Evolutionary conservation across 176 grass and related monocot species (phyloP), one percentile per base, ranked within the genome.

Genomic region (Raddia guianensis): DNA sequence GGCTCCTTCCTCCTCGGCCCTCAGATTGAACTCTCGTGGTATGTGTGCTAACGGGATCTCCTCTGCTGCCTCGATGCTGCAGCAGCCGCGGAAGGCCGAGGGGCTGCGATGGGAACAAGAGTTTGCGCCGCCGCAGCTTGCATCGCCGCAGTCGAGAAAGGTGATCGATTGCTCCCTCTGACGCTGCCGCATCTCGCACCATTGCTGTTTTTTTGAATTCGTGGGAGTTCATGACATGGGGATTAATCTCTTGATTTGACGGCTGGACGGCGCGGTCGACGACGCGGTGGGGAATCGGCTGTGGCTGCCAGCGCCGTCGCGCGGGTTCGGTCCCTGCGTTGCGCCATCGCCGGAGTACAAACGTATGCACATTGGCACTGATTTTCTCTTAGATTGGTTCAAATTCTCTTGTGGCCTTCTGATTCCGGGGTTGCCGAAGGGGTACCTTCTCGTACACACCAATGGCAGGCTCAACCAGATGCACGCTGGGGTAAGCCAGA

Each of bases 381-480:
- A 68, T 48, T n/a, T 33, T 81, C 18, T 58, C 27, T 3, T 46
- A 8, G 47, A 13, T n/a, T 21, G 53, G 11, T 52, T 18, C 68
- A 16, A 78, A 52, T 74, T 74, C 35, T 15, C 57, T 20, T 32
- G 35, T 54, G n/a, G 56, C 32, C 27, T 73, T 77, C 62, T 72
- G 20, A 78, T 74, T 59, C 90, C 84, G 1, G 79, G 40, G 27
- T 40, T 66, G 43, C 91, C 96, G 18, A 95, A 72, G 74, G 90
- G 92, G 32, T 98, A 91, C 61, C 71, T 98, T 71, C 81, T 98
- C 13, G 92, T 98, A 13, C 86, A 87, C 89, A 83, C 96, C 33
- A 98, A 98, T 86, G 96, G 96, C 16, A 92, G 96, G 0, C 90
- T 98, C 71, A 98, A 98, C 89, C 96, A 98, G 86, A 98, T 98